A percentile compares a stretch with the other conserved stretches of the same genome.
phyloP scores from a whole-genome alignment of 176 grass and related monocot species.

The Metroxylon sagu region DNA sequence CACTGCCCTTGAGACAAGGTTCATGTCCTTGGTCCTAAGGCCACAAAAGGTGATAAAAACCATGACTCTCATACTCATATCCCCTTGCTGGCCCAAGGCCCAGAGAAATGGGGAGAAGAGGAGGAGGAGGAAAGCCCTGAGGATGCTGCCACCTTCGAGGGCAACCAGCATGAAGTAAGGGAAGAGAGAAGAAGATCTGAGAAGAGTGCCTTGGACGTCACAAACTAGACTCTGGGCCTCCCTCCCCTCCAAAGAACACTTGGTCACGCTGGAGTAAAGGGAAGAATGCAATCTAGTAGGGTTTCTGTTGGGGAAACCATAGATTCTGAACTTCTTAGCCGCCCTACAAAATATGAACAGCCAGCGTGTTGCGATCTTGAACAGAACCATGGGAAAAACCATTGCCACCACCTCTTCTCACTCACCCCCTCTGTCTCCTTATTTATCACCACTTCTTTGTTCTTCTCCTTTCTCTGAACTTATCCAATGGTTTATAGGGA shows the following conservation, averaged over 20 bases:
- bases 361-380: conserved; percentile 64
- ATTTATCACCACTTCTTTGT: too few relatives aligned
- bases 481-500: too few relatives aligned
- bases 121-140: conserved; percentile 55
- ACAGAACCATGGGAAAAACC: conserved; percentile 40
- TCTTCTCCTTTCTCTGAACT: too few relatives aligned
- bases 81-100: conserved; percentile 28
- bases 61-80: not conserved
- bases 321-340: conserved; percentile 33
- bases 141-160: conserved; percentile 65
- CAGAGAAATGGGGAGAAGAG: conserved; percentile 40
- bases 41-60: conserved; percentile 1
- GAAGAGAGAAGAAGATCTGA: conserved; percentile 38
- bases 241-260: conserved; percentile 10
- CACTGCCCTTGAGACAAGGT: not conserved
- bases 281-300: not conserved
- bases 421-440: not conserved
- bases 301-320: conserved; percentile 34
- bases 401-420: conserved; percentile 15
- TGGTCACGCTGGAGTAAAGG: conserved; percentile 17
- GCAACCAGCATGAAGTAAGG: conserved; percentile 99
- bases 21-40: not conserved
- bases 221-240: conserved; percentile 29
- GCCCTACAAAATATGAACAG: conserved; percentile 41
- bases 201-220: conserved; percentile 52